Conservation (phyloP, 768 basidiomycete species). For the Agrocybe praecox region DNA sequence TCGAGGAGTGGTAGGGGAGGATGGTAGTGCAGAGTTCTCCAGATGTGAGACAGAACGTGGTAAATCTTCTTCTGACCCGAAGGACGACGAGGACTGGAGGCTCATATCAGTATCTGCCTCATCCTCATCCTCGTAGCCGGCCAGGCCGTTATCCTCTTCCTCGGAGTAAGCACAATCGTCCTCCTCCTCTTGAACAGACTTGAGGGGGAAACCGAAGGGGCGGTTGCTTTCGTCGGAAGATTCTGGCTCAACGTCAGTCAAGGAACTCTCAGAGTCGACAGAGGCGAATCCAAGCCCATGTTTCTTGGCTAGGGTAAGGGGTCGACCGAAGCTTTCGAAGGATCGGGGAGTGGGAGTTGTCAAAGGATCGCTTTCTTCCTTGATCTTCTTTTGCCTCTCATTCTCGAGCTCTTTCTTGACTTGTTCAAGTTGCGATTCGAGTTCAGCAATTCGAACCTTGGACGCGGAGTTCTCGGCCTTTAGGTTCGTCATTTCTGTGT, state of each 20-base stretch:
- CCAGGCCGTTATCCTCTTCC: slow-evolving; percentile 23
- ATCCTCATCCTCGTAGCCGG: slow-evolving; percentile 66
- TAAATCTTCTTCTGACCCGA: slow-evolving; percentile 55
- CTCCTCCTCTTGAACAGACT: slow-evolving; percentile 60
- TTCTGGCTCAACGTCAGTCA: slow-evolving; percentile 68
- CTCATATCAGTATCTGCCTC: slow-evolving; percentile 63
- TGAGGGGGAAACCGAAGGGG: slow-evolving; percentile 47
- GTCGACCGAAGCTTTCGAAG: slow-evolving; percentile 26
- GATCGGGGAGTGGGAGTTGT: slow-evolving; percentile 49
- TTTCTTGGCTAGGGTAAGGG: slow-evolving; percentile 23
- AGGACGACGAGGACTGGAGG: slow-evolving; percentile 54
- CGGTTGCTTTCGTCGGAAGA: slow-evolving; percentile 39
- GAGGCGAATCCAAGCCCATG: slow-evolving; percentile 59
- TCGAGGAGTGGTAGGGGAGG: slow-evolving; percentile 25
- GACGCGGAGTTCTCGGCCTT: slow-evolving; percentile 38
- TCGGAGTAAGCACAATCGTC: slow-evolving; percentile 44
- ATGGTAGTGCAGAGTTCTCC: slow-evolving; percentile 12
- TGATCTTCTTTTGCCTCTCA: slow-evolving; percentile 24
- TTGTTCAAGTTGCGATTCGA: slow-evolving; percentile 55
- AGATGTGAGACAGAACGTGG: slow-evolving; percentile 32
- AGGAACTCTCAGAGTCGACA: slow-evolving; percentile 64
- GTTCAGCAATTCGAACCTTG: slow-evolving; percentile 32
- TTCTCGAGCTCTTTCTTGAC: slow-evolving; percentile 30
- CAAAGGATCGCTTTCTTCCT: slow-evolving; percentile 33
- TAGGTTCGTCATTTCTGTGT: slow-evolving; percentile 28